Evolutionary conservation across 225 moss, liverwort and hornwort genomes (phyloP).

Genomic region (Polytrichum formosum): DNA sequence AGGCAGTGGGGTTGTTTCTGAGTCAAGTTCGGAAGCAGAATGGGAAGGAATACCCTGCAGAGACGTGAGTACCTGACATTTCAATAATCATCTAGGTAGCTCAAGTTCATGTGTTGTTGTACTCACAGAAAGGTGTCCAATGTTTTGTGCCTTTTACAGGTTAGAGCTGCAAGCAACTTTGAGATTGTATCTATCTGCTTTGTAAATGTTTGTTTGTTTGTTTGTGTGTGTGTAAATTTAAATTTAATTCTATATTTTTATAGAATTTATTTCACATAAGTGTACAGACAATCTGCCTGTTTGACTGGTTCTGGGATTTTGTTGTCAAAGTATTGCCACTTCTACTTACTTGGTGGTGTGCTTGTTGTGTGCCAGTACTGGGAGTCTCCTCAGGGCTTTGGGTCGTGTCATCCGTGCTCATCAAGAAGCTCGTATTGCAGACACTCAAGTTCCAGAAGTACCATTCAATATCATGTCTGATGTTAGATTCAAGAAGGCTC

Average conservation of each 20-base stretch:
- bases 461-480: slow-evolving; percentile 69
- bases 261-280: too few relatives aligned
- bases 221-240: too few relatives aligned
- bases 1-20: slow-evolving; percentile 57
- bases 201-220: too few relatives aligned
- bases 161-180: too few relatives aligned
- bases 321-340: neutral
- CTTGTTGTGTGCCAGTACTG: slow-evolving; percentile 45
- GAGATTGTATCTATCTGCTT: too few relatives aligned
- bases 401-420: slow-evolving; percentile 68
- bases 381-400: slow-evolving; percentile 67
- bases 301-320: neutral
- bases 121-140: too few relatives aligned
- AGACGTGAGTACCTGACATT: slow-evolving; percentile 41
- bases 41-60: slow-evolving; percentile 67
- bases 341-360: slow-evolving; percentile 1
- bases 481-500: slow-evolving; percentile 57
- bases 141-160: too few relatives aligned
- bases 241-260: too few relatives aligned
- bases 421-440: slow-evolving; percentile 57
- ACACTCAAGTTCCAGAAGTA: slow-evolving; percentile 61
- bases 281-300: too few relatives aligned
- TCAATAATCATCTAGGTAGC: too few relatives aligned
- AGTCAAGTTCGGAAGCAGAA: slow-evolving; percentile 68
- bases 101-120: too few relatives aligned